Evolutionary conservation across 2,329 filamentous ascomycete genomes (phyloP).

Genomic region (Exophiala alcalophila): DNA sequence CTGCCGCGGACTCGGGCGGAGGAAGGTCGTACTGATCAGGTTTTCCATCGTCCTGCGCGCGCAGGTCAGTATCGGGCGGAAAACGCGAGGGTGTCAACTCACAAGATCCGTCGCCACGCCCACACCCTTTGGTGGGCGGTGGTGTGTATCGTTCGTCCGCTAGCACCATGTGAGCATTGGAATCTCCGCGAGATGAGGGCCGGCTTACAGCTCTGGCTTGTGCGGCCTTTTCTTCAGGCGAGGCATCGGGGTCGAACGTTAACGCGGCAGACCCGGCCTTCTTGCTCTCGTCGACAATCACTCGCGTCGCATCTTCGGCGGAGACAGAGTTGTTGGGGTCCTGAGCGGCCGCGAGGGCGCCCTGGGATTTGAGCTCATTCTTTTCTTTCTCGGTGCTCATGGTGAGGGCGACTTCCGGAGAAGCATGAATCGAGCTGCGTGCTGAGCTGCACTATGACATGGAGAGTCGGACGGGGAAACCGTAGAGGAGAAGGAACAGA

Average conservation of each 20-base stretch:
- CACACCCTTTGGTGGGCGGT: conserved; percentile 36
- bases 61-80: conserved; percentile 13
- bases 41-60: conserved; percentile 60
- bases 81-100: conserved; percentile 37
- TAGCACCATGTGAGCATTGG: conserved; percentile 35
- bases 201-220: conserved; percentile 66
- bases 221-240: conserved; percentile 76
- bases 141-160: conserved; percentile 47
- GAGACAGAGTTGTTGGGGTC: conserved; percentile 67
- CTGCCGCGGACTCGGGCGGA: conserved; percentile 67
- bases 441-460: conserved; percentile 13
- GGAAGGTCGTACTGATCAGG: conserved; percentile 74
- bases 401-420: conserved; percentile 10
- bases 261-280: conserved; percentile 77
- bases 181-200: background rate
- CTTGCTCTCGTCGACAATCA: conserved; percentile 72
- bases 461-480: conserved; percentile 11
- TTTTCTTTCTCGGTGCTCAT: conserved; percentile 24
- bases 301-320: conserved; percentile 68
- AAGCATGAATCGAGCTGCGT: conserved; percentile 12
- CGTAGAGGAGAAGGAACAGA: conserved; percentile 3
- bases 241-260: conserved; percentile 82
- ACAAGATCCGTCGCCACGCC: conserved; percentile 71
- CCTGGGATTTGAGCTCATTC: conserved; percentile 75
- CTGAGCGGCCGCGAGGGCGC: conserved; percentile 70